Conservation (phyloP, 768 basidiomycete genomes). For the Lyophyllum atratum region DNA sequence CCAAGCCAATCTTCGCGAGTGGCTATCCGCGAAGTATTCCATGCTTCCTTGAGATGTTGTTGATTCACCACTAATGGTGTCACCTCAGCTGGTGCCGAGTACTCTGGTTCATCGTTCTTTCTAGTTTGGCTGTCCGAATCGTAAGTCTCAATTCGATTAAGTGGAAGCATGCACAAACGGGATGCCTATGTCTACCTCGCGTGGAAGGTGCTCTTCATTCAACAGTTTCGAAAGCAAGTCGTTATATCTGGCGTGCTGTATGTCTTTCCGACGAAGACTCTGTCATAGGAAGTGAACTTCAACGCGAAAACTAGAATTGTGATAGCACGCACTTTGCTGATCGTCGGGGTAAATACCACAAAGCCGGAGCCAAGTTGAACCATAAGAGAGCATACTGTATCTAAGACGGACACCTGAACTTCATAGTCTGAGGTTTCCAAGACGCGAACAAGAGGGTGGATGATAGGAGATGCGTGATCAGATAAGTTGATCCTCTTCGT, state of each 20-base stretch:
- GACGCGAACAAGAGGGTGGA: conserved; percentile 92
- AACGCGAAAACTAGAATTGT: no score
- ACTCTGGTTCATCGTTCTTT: conserved; percentile 64
- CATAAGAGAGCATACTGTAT: conserved; percentile 89
- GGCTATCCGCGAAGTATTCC: conserved; percentile 80
- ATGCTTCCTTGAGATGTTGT: conserved; percentile 94
- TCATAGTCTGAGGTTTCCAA: conserved; percentile 76
- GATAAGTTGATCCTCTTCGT: conserved; percentile 95
- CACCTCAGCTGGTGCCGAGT: conserved; percentile 82
- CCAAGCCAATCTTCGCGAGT: conserved; percentile 91
- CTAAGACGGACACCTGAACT: conserved; percentile 84
- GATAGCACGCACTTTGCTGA: conserved; percentile 94
- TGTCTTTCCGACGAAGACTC: conserved; percentile 76
- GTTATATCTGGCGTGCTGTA: conserved; percentile 85
- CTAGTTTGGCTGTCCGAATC: conserved; percentile 47
- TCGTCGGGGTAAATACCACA: conserved; percentile 95
- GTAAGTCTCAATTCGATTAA: conserved; percentile 6
- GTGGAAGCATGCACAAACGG: conserved; percentile 47
- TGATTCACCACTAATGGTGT: conserved; percentile 94
- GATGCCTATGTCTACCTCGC: conserved; percentile 76
- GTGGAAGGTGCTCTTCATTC: conserved; percentile 89
- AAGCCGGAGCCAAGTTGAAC: conserved; percentile 95
- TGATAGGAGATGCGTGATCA: conserved; percentile 95
- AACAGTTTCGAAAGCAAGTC: conserved; percentile 84
- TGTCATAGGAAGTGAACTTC: conserved; percentile 27